Percentiles rank a stretch among this genome's conserved stretches.
Evolutionary conservation across 495 filamentous ascomycete genomes (phyloP).

Genomic region (Penicillium salamii): DNA sequence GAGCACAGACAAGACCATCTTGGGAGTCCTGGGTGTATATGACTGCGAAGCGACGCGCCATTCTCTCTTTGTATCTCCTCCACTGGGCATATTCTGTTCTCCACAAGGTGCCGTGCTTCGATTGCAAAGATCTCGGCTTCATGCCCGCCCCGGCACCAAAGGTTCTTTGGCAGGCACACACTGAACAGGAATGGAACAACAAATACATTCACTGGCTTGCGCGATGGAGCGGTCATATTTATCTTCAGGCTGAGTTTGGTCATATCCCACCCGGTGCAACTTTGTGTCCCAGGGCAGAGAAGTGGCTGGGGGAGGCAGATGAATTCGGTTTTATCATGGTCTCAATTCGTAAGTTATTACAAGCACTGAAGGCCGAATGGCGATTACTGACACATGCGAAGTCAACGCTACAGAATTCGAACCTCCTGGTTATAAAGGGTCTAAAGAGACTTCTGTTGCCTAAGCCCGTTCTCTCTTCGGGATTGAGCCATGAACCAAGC

Average conservation of each 20-base stretch:
- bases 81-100: slow-evolving; percentile 41
- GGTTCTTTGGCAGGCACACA: slow-evolving; percentile 36
- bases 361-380: not conserved
- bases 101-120: slow-evolving; percentile 28
- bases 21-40: slow-evolving; percentile 39
- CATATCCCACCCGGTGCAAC: slow-evolving; percentile 16
- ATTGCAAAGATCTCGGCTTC: slow-evolving; percentile 36
- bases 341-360: slow-evolving; percentile 25
- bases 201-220: slow-evolving; percentile 35
- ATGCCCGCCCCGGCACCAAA: slow-evolving; percentile 37
- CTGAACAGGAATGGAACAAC: slow-evolving; percentile 32
- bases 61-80: slow-evolving; percentile 29
- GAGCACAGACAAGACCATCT: slow-evolving; percentile 22
- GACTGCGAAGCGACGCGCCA: slow-evolving; percentile 35
- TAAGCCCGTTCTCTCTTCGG: too few relatives aligned
- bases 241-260: slow-evolving; percentile 37
- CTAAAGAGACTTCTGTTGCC: too few relatives aligned
- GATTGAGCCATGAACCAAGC: too few relatives aligned
- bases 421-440: not conserved
- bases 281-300: slow-evolving; percentile 27
- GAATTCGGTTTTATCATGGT: slow-evolving; percentile 37
- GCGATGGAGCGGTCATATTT: slow-evolving; percentile 32
- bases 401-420: slow-evolving; percentile 10
- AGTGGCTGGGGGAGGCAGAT: slow-evolving; percentile 38
- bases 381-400: not conserved